Base-by-base conservation (phyloP, 169 alveolate genomes). In the Ichthyophthirius multifiliis region DNA sequence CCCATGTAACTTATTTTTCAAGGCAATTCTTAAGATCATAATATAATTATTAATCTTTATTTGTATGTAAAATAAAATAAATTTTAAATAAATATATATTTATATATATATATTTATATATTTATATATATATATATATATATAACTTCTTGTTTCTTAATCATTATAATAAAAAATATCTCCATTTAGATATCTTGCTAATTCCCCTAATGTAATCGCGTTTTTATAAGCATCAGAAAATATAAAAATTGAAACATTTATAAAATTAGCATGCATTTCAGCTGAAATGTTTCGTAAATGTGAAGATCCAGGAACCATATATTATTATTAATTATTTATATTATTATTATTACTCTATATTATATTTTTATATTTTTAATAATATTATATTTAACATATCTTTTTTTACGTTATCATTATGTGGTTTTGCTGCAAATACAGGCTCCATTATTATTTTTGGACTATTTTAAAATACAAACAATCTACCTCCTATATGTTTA, bases 1-100 rank as follows among this genome's bases (percentile, higher is more conserved):
- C 99, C 99, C 99, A 98, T 10, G 94, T 93, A 35, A 86, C 80
- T 15, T 84, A 84, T 78, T 89, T 84, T 3, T 18, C 10, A 7
- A 80, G 30, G 1, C 63, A 34, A 47, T 39, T n/a, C 31, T 30
- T 48, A 3, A 80, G 73, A 41, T 80, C 86, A n/a, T 80, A 71
- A 46, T 35, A 74, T 43, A 80, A 80, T 27, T 80, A 35, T 39
- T 80, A 34, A 18, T 43, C 85, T 78, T 30, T 18, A 16, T 20
- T 39, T 23, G 16, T 9, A 62, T 34, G 5, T 16, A 10, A 32
- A 7, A 27, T 34, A 34, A 3, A 43, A n/a, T 23, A 55, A 10
- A 16, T n/a, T 13, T 65, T 46, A 27, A 3, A 30, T 39, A 47
- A 18, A 13, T 37, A 6, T 7, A 23, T 3, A 74, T 30, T 64